These are phyloP conservation scores for Cystobasidiaceae sp. DNA, from an alignment of 1,284 basidiomycete genomes.

Conservation along the genomic window DNA sequence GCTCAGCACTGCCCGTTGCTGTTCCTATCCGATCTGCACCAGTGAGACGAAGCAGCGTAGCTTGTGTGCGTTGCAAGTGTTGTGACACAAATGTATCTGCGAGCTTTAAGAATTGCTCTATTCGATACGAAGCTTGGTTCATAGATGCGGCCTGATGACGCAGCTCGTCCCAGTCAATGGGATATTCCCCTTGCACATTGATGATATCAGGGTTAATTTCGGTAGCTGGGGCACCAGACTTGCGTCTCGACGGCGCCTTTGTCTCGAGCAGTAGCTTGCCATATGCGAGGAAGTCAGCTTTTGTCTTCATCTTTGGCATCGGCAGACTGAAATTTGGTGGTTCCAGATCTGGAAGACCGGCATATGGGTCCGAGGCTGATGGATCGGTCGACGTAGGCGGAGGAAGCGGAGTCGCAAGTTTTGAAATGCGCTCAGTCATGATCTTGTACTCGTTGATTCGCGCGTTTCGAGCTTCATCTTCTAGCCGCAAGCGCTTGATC, in stretches of 20 bases:
- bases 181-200: conserved; percentile 3
- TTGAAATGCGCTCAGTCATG: conserved; percentile 16
- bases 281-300: conserved; percentile 17
- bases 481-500: conserved; percentile 9
- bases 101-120: conserved; percentile 18
- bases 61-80: conserved; percentile 4
- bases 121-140: conserved; percentile 4
- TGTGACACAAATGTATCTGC: conserved; percentile 9
- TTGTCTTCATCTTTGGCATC: conserved; percentile 3
- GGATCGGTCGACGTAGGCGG: not conserved
- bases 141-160: conserved; percentile 21
- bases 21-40: not conserved
- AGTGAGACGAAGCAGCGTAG: not conserved
- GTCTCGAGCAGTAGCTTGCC: not conserved
- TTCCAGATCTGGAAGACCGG: not conserved
- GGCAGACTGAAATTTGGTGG: conserved; percentile 14
- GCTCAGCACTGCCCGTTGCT: not conserved
- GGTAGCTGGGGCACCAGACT: not conserved
- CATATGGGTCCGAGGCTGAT: no score
- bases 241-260: not conserved
- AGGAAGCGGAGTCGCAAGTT: conserved; percentile 9
- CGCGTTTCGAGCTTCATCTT: conserved; percentile 18
- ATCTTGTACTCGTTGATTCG: conserved; percentile 28
- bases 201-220: not conserved
- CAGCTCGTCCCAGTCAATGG: conserved; percentile 12